A percentile compares a stretch with the other conserved stretches of the same genome.
These are phyloP conservation scores for Aspergillus sergii DNA, from an alignment of 2,329 filamentous ascomycete species.

Conservation along the genomic window DNA sequence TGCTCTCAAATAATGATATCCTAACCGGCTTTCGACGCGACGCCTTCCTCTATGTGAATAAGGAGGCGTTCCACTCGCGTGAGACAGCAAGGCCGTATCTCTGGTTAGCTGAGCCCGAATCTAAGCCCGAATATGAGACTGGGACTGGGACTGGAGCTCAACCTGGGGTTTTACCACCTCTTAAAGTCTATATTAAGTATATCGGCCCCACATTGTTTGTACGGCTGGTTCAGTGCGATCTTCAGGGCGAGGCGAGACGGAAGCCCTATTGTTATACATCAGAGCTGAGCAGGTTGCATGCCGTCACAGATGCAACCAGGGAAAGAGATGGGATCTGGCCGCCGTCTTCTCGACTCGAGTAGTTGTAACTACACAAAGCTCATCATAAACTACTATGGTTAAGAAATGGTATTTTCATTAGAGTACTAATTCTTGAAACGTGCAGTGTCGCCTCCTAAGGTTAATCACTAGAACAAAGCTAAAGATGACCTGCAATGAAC, in stretches of 20 bases:
- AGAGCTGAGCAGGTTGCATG: constrained; percentile 21
- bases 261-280: constrained; percentile 24
- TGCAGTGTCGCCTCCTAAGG: too few relatives aligned
- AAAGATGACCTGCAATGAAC: background rate
- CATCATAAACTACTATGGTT: background rate
- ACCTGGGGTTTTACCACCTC: constrained; percentile 6
- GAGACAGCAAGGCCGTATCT: constrained; percentile 15
- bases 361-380: background rate
- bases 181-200: constrained; percentile 23
- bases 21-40: constrained; percentile 12
- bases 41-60: constrained; percentile 14
- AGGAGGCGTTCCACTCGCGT: constrained; percentile 17
- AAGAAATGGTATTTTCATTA: background rate
- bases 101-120: constrained; percentile 18
- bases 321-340: constrained; percentile 15
- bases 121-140: background rate
- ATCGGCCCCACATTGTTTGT: constrained; percentile 22
- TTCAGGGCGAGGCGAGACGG: constrained; percentile 18
- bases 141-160: constrained; percentile 1
- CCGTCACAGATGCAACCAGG: constrained; percentile 7
- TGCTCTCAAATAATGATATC: constrained; percentile 9
- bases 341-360: constrained; percentile 11
- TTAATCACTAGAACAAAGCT: too few relatives aligned
- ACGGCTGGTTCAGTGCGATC: constrained; percentile 19
- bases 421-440: background rate